These are phyloP conservation scores for Corylus heterophylla DNA, from an alignment of 306 rosid genomes.

Conservation along the genomic window DNA sequence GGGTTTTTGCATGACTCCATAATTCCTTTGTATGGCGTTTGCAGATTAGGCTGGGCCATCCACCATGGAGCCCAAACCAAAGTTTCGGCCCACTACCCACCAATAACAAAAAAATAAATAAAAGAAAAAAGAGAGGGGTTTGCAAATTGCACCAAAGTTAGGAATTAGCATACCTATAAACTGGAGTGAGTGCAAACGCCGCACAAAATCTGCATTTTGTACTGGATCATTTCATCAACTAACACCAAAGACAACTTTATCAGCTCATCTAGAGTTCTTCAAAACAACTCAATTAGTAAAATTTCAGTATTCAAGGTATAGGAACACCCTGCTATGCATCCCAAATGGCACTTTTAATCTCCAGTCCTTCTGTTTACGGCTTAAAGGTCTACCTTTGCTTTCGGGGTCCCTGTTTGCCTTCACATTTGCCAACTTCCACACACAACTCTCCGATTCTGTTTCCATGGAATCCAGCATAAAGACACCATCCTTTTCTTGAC, in stretches of 20 bases:
- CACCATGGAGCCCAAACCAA: neutral
- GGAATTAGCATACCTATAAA: neutral
- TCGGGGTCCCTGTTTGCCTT: conserved; percentile 76
- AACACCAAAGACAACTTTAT: conserved; percentile 2
- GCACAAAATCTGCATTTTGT: conserved; percentile 6
- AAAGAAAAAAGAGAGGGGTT: too few species aligned
- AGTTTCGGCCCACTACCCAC: too few species aligned
- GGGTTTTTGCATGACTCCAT: too few species aligned
- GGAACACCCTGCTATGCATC: conserved; percentile 63
- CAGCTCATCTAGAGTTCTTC: conserved; percentile 28
- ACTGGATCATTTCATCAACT: neutral
- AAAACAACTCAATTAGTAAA: conserved; percentile 5
- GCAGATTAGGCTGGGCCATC: neutral
- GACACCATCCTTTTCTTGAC: conserved; percentile 53
- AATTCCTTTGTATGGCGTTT: neutral
- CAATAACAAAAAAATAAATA: too few species aligned
- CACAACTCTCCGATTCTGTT: conserved; percentile 55
- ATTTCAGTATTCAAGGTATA: conserved; percentile 56
- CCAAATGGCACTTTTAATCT: conserved; percentile 74
- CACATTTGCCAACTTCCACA: conserved; percentile 88
- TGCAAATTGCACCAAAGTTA: too few species aligned
- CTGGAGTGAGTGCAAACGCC: neutral
- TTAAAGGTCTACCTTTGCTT: conserved; percentile 77
- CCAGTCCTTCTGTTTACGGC: conserved; percentile 84
- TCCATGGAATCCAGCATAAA: conserved; percentile 65